Evolutionary conservation across 495 filamentous ascomycete genomes (phyloP), one percentile per base, ranked within the genome.

Genomic region (Talaromyces proteolyticus): DNA sequence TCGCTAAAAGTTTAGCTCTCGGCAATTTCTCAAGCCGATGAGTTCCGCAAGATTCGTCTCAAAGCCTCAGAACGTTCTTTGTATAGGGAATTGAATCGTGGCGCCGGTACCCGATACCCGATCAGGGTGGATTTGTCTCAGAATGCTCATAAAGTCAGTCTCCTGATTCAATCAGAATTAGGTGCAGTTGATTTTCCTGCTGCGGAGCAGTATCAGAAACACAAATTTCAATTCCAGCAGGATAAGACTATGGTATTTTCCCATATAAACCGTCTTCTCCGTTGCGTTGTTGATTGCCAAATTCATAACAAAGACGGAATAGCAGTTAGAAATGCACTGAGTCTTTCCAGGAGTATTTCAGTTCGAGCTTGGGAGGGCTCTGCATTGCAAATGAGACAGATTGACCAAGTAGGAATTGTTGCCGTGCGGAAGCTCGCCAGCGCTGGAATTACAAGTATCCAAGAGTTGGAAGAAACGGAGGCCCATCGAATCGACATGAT

Each of bases 351-450:
- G 51, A 88, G 88, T 49, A 74, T 97, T 37, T 76, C 79, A 23
- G 90, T 89, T 10, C 81, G 78, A 51, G 86, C 82, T 3, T 97
- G 94, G 94, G 94, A 97, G 52, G 80, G 86, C 26, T 89, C 85
- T 0, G 82, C 89, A 1, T 74, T 85, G 16, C 88, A 96, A 49
- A 79, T 98, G 62, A 91, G 87, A 49, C 93, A 98, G 59, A 76
- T 98, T 7, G 84, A 87, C 3, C 79, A 84, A n/a, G 77, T 95
- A 42, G 94, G 92, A 0, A 72, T 84, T 12, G 89, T 84, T 3
- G 77, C 81, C 5, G 82, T 93, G 36, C 76, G 87, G 24, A 96
- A 91, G 62, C 75, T 96, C 36, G 83, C 83, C 6, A 75, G 74
- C 49, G 80, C 81, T 34, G 84, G 84, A 6, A 79, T 97, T 37